phyloP scores from a whole-genome alignment of 2,329 filamentous ascomycete genomes.

The Microcyclosporella mali region DNA sequence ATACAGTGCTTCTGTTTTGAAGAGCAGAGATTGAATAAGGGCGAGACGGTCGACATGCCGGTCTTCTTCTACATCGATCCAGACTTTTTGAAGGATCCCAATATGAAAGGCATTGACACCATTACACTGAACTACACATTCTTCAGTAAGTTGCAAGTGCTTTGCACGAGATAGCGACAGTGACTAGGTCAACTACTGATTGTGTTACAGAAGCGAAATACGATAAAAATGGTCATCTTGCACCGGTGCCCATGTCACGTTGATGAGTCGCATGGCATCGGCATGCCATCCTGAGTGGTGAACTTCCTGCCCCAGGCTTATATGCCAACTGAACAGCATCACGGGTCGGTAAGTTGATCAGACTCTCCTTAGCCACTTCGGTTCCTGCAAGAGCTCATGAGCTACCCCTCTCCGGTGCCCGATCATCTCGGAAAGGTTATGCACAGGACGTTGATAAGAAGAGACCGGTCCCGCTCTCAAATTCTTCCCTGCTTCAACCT shows the following conservation, averaged over 20 bases:
- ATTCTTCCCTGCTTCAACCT: too few relatives aligned
- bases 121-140: slow-evolving; percentile 97
- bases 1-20: slow-evolving; percentile 99
- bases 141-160: slow-evolving; percentile 65
- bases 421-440: not conserved
- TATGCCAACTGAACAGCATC: not conserved
- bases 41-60: slow-evolving; percentile 98
- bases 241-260: slow-evolving; percentile 43
- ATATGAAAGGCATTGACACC: slow-evolving; percentile 89
- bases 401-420: slow-evolving; percentile 12
- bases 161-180: not conserved
- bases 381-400: slow-evolving; percentile 8
- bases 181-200: slow-evolving; percentile 16
- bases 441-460: too few relatives aligned
- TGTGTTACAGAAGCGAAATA: slow-evolving; percentile 65
- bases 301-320: not conserved
- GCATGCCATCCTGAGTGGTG: too few relatives aligned
- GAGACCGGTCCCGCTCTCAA: too few relatives aligned
- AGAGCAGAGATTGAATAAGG: slow-evolving; percentile 84
- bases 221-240: slow-evolving; percentile 70
- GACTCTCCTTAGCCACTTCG: not conserved
- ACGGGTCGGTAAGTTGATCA: too few relatives aligned
- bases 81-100: slow-evolving; percentile 83
- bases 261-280: not conserved
- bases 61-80: slow-evolving; percentile 99